phyloP scores from a whole-genome alignment of 2,329 filamentous ascomycete genomes.

The Ilyonectria sp. region DNA sequence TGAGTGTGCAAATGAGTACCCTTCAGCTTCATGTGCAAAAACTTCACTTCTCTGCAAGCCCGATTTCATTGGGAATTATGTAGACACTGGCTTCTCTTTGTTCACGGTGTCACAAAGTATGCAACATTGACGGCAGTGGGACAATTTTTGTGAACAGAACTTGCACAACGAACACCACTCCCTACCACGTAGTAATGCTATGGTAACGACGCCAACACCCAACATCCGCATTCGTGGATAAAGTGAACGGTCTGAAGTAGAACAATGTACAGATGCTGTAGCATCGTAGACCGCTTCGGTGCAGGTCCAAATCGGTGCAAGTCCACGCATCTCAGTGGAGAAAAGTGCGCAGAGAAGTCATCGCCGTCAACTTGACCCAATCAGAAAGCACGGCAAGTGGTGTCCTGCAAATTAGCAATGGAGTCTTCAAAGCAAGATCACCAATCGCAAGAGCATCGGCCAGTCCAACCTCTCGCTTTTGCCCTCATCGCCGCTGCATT shows the following conservation, averaged over 20 bases:
- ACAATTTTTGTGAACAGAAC: neutral
- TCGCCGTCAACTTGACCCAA: neutral
- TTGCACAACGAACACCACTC: neutral
- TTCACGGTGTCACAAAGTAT: neutral
- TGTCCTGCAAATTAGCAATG: slow-evolving; percentile 8
- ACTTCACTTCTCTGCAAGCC: no score
- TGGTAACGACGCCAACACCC: no score
- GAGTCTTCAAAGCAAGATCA: slow-evolving; percentile 1
- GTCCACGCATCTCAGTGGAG: neutral
- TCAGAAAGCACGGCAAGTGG: neutral
- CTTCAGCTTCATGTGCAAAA: no score
- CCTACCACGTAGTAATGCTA: no score
- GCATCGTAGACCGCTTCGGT: neutral
- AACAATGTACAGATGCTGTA: neutral
- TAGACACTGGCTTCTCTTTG: neutral
- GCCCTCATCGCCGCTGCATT: neutral
- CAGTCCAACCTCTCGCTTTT: slow-evolving; percentile 4
- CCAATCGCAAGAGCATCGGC: neutral
- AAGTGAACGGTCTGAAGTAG: neutral
- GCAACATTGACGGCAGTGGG: neutral
- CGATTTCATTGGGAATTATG: neutral
- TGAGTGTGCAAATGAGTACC: no score
- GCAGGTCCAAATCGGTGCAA: neutral
- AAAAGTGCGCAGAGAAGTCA: neutral
- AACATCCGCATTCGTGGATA: no score